These are phyloP conservation scores for Neonectria coccinea DNA, from an alignment of 2,329 filamentous ascomycete species.

Conservation along the genomic window DNA sequence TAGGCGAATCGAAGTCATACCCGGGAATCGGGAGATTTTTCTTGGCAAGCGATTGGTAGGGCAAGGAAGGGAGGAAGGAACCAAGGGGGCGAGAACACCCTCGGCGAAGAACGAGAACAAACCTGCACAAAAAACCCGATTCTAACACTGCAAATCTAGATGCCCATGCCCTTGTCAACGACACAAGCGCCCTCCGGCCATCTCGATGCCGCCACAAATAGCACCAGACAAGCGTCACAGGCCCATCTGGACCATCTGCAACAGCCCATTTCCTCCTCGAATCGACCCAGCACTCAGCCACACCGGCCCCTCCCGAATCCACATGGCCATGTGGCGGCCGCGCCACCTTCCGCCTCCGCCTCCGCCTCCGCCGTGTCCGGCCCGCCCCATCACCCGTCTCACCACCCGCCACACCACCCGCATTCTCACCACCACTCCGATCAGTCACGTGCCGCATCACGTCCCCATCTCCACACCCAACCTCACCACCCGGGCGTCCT, in stretches of 20 bases:
- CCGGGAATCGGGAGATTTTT: neutral
- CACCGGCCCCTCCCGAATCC: slow-evolving; percentile 37
- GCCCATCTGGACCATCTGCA: slow-evolving; percentile 39
- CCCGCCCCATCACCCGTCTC: slow-evolving; percentile 5
- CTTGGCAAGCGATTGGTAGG: neutral
- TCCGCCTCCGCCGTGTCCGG: neutral
- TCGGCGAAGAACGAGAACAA: neutral
- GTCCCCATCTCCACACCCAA: slow-evolving; percentile 27
- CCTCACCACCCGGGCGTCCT: slow-evolving; percentile 20
- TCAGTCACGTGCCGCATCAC: slow-evolving; percentile 40
- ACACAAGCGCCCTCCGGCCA: slow-evolving; percentile 11
- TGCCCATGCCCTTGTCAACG: slow-evolving; percentile 21
- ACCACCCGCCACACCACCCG: neutral
- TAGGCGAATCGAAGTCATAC: slow-evolving; percentile 4
- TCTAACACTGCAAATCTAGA: slow-evolving; percentile 26
- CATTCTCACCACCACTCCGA: neutral
- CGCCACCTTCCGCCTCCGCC: slow-evolving; percentile 20
- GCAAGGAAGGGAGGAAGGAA: slow-evolving; percentile 7
- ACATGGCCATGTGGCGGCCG: slow-evolving; percentile 13
- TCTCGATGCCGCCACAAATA: slow-evolving; percentile 8
- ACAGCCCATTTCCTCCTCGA: slow-evolving; percentile 46
- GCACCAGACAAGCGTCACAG: slow-evolving; percentile 27
- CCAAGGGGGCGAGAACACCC: slow-evolving; percentile 1
- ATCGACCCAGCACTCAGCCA: slow-evolving; percentile 45
- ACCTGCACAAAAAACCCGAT: neutral